Conservation (phyloP, 1,284 basidiomycete genomes). For the Tetrapyrgos nigripes region DNA sequence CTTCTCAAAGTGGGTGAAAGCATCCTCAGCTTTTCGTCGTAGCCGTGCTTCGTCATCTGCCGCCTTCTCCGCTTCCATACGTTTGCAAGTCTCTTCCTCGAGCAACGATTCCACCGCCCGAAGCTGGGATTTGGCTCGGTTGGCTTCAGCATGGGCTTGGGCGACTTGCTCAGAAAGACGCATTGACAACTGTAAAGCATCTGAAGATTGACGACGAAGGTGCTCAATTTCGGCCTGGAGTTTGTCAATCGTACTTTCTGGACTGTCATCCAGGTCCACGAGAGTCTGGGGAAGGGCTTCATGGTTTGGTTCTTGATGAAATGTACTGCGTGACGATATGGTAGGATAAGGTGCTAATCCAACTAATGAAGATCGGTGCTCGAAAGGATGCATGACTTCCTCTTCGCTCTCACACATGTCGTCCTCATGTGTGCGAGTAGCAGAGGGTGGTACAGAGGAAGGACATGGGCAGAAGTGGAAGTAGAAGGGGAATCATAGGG, state of each 20-base stretch:
- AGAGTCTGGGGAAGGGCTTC: not conserved
- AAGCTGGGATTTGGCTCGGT: constrained; percentile 57
- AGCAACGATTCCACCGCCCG: constrained; percentile 60
- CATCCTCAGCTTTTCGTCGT: constrained; percentile 52
- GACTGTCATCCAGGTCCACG: constrained; percentile 27
- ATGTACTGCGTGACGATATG: constrained; percentile 23
- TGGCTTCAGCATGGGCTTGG: constrained; percentile 63
- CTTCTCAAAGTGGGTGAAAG: constrained; percentile 6
- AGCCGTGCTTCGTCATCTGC: constrained; percentile 57
- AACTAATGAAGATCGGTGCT: constrained; percentile 42
- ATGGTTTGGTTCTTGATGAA: constrained; percentile 24
- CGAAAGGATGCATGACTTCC: constrained; percentile 54
- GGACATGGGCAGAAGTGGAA: not conserved
- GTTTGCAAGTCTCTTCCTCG: constrained; percentile 62
- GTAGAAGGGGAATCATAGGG: no score
- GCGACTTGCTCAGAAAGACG: constrained; percentile 70
- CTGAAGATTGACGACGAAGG: constrained; percentile 67
- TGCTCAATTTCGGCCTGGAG: constrained; percentile 67
- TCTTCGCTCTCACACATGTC: constrained; percentile 53
- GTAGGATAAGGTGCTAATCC: constrained; percentile 32
- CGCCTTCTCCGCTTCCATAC: constrained; percentile 62
- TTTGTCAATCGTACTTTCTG: constrained; percentile 56
- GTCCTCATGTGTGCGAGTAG: constrained; percentile 23
- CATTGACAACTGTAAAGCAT: constrained; percentile 65
- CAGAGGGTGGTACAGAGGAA: constrained; percentile 2